A percentile compares a stretch with the other conserved stretches of the same genome.
These are phyloP conservation scores for Tylopilus felleus DNA, from an alignment of 768 basidiomycete genomes.

Conservation along the genomic window DNA sequence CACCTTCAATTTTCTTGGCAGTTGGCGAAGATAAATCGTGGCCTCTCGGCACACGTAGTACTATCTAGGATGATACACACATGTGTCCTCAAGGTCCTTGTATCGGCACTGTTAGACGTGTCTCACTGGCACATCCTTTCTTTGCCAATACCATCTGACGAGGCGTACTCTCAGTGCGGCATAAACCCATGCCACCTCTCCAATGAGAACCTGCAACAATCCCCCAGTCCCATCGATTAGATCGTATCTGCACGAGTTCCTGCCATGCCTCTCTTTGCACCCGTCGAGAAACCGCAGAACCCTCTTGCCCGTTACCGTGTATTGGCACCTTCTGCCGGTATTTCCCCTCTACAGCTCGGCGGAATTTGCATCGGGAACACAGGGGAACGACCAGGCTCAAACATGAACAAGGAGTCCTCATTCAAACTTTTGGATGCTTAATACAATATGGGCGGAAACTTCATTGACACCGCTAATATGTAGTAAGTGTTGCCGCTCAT, in stretches of 20 bases:
- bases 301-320: neutral
- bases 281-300: conserved; percentile 18
- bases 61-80: neutral
- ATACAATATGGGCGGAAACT: conserved; percentile 42
- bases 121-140: neutral
- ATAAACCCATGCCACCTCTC: neutral
- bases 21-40: too few species aligned
- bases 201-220: neutral
- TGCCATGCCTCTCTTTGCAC: conserved; percentile 3
- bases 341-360: conserved; percentile 43
- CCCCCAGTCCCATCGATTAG: neutral
- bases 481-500: conserved; percentile 29
- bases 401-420: conserved; percentile 26
- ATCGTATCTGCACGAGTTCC: neutral
- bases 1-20: neutral
- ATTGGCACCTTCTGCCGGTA: conserved; percentile 36
- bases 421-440: conserved; percentile 35
- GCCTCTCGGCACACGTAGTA: too few species aligned
- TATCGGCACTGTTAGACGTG: neutral
- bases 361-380: neutral
- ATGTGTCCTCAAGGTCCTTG: neutral
- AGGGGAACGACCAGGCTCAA: neutral
- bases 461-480: conserved; percentile 45
- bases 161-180: neutral
- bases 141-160: neutral